Base-by-base conservation (phyloP, 805 yeast genomes). In the Wickerhamiella spandovensis region DNA sequence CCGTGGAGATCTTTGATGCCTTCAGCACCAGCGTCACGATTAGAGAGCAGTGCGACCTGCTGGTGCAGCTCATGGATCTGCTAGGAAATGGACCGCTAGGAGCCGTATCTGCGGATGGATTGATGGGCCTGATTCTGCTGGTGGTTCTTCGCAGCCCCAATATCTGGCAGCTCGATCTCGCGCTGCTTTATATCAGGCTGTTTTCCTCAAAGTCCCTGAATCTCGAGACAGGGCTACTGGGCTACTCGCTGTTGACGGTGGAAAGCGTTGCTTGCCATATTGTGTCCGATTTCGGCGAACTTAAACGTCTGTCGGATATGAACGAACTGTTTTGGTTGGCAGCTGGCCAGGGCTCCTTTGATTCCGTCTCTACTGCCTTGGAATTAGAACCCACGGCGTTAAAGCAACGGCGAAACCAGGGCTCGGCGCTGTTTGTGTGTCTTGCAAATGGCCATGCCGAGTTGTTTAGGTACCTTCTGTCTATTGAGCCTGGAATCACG, bases 251-350 rank as follows among this genome's bases (percentile, higher is more conserved):
- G 13, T 82, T 95, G 44, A 86, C 95, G 5, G 69, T 88, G 43
- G 95, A 88, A 58, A 95, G 88, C 0, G 94, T 85, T 0, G 59
- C 86, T 8, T 77, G 68, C 50, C 90, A 82, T 59, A 68, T 87
- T n/a, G 66, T 66, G 32, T 65, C 72, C 10, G 73, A 72, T 45
- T 44, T 67, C 8, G 65, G 65, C 1, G 61, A 64, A 3, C 63
- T 82, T 46, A 58, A 66, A 3, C 52, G 57, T 1, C 60, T 68
- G 10, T 77, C 89, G 0, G 61, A 60, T 1, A 60, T 59, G 1
- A 86, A 85, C 62, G 62, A 63, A 43, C 60, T 61, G n/a, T 67
- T 81, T 38, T 82, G 88, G 81, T 57, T 67, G 0, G 64, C 72
- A 4, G 72, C 83, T 57, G 21, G 17, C 17, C 7, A 12, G 3